A percentile compares a stretch with the other conserved stretches of the same genome.
Conservation (phyloP, 1,284 basidiomycete species). For the Cryptococcus floricola region DNA sequence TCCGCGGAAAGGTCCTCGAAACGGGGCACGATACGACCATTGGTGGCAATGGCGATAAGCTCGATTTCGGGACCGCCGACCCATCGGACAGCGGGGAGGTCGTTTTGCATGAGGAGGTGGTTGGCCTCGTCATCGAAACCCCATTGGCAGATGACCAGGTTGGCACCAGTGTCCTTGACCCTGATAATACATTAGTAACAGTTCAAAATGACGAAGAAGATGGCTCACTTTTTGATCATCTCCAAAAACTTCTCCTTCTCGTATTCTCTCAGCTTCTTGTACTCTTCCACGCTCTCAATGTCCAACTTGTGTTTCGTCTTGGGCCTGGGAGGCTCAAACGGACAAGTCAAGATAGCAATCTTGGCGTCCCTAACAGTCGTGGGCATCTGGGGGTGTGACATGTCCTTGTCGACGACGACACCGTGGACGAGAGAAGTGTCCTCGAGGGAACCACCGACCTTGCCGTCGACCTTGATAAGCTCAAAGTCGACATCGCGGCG, state of each 20-base stretch:
- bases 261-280: slow-evolving; percentile 88
- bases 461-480: slow-evolving; percentile 98
- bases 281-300: slow-evolving; percentile 97
- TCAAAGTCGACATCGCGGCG: slow-evolving; percentile 96
- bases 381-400: slow-evolving; percentile 99
- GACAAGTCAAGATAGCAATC: slow-evolving; percentile 95
- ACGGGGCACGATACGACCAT: slow-evolving; percentile 94
- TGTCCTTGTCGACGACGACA: slow-evolving; percentile 98
- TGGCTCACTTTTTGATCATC: slow-evolving; percentile 73
- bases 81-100: slow-evolving; percentile 97
- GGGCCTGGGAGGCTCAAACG: slow-evolving; percentile 95
- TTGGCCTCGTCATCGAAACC: slow-evolving; percentile 99
- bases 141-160: slow-evolving; percentile 99
- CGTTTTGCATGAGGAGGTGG: slow-evolving; percentile 95
- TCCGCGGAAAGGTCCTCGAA: slow-evolving; percentile 90
- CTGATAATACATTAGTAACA: slow-evolving; percentile 33
- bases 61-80: slow-evolving; percentile 99
- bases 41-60: slow-evolving; percentile 97
- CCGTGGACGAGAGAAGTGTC: slow-evolving; percentile 79
- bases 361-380: slow-evolving; percentile 79
- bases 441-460: slow-evolving; percentile 93
- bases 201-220: not conserved
- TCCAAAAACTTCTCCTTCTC: slow-evolving; percentile 93
- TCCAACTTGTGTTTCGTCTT: slow-evolving; percentile 99
- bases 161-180: slow-evolving; percentile 97